Evolutionary conservation across 495 filamentous ascomycete genomes (phyloP).

Genomic region (Tetracladium setigerum): DNA sequence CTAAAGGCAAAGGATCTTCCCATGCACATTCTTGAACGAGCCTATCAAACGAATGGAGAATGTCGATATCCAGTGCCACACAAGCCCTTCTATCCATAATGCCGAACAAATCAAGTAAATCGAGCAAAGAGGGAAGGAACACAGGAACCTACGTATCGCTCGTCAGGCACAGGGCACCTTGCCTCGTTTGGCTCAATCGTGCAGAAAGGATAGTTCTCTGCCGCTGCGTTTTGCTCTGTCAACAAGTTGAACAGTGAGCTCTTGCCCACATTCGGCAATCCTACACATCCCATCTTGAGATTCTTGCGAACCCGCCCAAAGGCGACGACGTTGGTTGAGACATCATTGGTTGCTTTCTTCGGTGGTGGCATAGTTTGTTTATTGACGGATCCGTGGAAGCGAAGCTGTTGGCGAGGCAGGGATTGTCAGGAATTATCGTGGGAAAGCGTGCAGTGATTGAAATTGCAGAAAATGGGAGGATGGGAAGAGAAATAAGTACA

Average conservation of each 20-base stretch:
- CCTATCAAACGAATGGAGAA: too few relatives aligned
- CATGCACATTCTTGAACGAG: too few relatives aligned
- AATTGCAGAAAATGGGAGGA: too few relatives aligned
- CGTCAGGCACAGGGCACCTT: constrained; percentile 22
- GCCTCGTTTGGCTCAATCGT: constrained; percentile 27
- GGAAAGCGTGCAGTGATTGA: too few relatives aligned
- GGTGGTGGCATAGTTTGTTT: constrained; percentile 16
- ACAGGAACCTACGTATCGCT: constrained; percentile 16
- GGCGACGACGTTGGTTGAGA: constrained; percentile 19
- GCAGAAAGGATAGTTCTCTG: constrained; percentile 25
- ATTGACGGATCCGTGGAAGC: too few relatives aligned
- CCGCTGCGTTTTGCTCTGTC: constrained; percentile 22
- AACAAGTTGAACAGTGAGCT: constrained; percentile 23
- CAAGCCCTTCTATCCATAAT: neutral
- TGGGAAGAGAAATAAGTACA: too few relatives aligned
- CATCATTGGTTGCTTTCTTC: constrained; percentile 19
- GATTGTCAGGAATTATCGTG: too few relatives aligned
- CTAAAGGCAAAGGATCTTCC: too few relatives aligned
- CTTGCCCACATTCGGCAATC: constrained; percentile 32
- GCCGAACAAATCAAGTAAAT: neutral
- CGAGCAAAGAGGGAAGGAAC: neutral
- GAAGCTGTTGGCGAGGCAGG: too few relatives aligned
- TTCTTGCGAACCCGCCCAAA: constrained; percentile 22
- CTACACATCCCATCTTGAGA: constrained; percentile 26
- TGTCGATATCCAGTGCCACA: too few relatives aligned